Conservation (phyloP, 1,284 basidiomycete genomes). For the Cutaneotrichosporon sp. region DNA sequence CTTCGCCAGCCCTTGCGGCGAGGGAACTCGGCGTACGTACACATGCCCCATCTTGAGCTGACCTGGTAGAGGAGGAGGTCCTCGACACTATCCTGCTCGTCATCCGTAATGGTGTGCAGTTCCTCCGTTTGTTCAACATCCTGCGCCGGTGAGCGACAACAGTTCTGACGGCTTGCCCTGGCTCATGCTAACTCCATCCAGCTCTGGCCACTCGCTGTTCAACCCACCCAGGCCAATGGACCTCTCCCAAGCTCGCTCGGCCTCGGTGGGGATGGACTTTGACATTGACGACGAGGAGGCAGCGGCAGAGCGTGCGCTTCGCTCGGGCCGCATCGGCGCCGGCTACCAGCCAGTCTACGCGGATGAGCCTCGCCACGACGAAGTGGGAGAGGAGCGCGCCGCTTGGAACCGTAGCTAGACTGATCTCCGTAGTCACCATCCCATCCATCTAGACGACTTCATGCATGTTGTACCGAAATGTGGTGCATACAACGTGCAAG, state of each 20-base stretch:
- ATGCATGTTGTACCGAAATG: background rate
- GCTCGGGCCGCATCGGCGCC: constrained; percentile 3
- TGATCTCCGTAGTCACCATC: background rate
- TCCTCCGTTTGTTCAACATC: constrained; percentile 81
- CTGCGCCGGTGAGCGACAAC: constrained; percentile 73
- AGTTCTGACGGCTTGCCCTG: constrained; percentile 93
- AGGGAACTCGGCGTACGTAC: constrained; percentile 45
- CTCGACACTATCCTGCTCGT: constrained; percentile 87
- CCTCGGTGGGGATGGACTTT: constrained; percentile 60
- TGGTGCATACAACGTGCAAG: too few relatives aligned
- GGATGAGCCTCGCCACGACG: constrained; percentile 22
- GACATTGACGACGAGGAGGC: constrained; percentile 64
- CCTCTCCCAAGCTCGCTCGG: constrained; percentile 59
- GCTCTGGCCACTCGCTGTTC: constrained; percentile 92
- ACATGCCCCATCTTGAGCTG: background rate
- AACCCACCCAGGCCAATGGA: constrained; percentile 89
- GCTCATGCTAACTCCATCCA: too few relatives aligned
- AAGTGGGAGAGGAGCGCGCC: background rate
- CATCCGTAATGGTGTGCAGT: constrained; percentile 86
- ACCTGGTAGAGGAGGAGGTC: constrained; percentile 75
- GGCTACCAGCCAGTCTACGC: constrained; percentile 37
- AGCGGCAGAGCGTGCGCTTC: constrained; percentile 42
- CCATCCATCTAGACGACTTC: background rate
- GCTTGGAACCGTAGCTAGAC: background rate
- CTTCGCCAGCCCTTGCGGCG: constrained; percentile 60